Evolutionary conservation across 108 stramenopile genomes (phyloP).

Genomic region (Licmophora abbreviata): DNA sequence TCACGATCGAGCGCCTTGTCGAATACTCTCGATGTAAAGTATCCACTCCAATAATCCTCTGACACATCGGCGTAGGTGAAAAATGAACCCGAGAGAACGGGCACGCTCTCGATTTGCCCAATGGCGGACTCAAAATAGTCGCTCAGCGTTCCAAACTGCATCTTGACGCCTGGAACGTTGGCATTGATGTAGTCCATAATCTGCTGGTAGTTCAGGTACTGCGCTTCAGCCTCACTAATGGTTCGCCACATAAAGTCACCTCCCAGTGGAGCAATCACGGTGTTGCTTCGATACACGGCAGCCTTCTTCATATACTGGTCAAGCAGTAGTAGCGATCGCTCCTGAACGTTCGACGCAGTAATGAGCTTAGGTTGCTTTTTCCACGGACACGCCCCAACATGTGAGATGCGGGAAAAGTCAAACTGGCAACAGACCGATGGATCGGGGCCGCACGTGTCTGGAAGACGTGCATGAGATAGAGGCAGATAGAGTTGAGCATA

Average conservation of each 20-base stretch:
- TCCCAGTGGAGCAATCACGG: slow-evolving; percentile 42
- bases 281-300: slow-evolving; percentile 37
- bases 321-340: slow-evolving; percentile 29
- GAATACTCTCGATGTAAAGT: slow-evolving; percentile 52
- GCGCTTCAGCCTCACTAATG: slow-evolving; percentile 27
- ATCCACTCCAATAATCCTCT: slow-evolving; percentile 63
- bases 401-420: slow-evolving; percentile 35
- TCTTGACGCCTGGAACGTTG: slow-evolving; percentile 30
- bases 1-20: slow-evolving; percentile 57
- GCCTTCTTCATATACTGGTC: slow-evolving; percentile 64
- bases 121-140: slow-evolving; percentile 51
- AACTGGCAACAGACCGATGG: slow-evolving; percentile 51
- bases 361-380: slow-evolving; percentile 22
- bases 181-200: slow-evolving; percentile 53
- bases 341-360: slow-evolving; percentile 22
- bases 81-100: slow-evolving; percentile 46
- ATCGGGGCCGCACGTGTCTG: slow-evolving; percentile 58
- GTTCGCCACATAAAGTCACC: slow-evolving; percentile 57
- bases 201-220: slow-evolving; percentile 38
- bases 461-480: no score
- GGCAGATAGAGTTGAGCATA: no score
- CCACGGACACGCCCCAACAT: slow-evolving; percentile 37
- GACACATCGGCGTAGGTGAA: slow-evolving; percentile 53
- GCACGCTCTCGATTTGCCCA: slow-evolving; percentile 31
- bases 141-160: slow-evolving; percentile 48